Evolutionary conservation across 352 stramenopile species (phyloP), one percentile per base, ranked within the genome.

Genomic region (Globisporangium barbulae): DNA sequence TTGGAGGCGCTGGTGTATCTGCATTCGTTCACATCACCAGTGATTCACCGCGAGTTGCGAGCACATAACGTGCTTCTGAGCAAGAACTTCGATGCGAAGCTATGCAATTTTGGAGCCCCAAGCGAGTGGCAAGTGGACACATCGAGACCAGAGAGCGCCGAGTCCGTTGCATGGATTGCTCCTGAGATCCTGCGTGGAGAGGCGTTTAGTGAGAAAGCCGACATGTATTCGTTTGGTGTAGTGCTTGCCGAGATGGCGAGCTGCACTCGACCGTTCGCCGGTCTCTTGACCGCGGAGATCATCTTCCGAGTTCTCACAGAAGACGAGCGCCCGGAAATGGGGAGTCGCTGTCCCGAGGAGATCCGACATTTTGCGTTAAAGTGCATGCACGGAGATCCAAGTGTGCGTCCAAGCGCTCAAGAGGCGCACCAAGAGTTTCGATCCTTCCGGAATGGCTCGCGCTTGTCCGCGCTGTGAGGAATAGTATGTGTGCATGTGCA

Each of bases 181-280:
- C 86, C 86, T 0, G 83, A 94, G 65, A 77, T 94, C 39, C 59
- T 94, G 49, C 75, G 84, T 1, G 82, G 86, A 6, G 86, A 92
- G 61, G 74, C 82, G 13, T 94, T 90, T 70, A 95, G 77, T 1
- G 86, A 95, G 63, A 90, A 81, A 72, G 85, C 86, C 5, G 86
- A 95, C 61, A 90, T 95, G 21, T 95, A 95, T 70, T 95, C 86
- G 48, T 93, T 95, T 59, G 86, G 86, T 19, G 83, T 93, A 2
- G 79, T 95, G 22, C 59, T 95, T 45, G 83, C 81, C 2, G 86
- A 94, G 73, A 59, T 94, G 50, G 72, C 76, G 25, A 93, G 79
- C 47, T 84, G 78, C 58, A 55, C 67, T 35, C 81, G 86, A 62
- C 81, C 82, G 13, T 91, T 91, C 48, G 79, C 88, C 3, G 80